A percentile compares a stretch with the other conserved stretches of the same genome.
phyloP scores from a whole-genome alignment of 257 asterid genomes.

The Solanum sejunctum region DNA sequence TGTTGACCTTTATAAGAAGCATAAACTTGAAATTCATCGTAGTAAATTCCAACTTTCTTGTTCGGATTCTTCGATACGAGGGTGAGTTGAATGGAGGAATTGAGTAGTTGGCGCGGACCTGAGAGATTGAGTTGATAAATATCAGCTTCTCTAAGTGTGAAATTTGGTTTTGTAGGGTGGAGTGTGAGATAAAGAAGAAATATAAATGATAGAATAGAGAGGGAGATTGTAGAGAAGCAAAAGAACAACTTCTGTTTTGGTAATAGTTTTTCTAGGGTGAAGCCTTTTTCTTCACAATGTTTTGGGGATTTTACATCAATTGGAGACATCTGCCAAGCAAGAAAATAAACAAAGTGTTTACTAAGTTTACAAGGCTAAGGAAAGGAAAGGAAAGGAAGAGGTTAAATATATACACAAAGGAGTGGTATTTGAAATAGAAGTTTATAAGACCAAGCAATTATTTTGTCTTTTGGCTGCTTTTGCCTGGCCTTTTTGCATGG shows the following conservation, averaged over 20 bases:
- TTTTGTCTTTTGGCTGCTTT: slow-evolving; percentile 26
- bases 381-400: slow-evolving; percentile 11
- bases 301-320: slow-evolving; percentile 59
- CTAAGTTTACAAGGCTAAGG: slow-evolving; percentile 12
- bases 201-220: slow-evolving; percentile 52
- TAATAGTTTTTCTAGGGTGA: slow-evolving; percentile 4
- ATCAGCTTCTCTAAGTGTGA: slow-evolving; percentile 51
- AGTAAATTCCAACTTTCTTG: slow-evolving; percentile 68
- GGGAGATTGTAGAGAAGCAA: slow-evolving; percentile 40
- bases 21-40: slow-evolving; percentile 44
- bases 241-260: slow-evolving; percentile 42
- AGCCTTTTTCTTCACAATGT: slow-evolving; percentile 59
- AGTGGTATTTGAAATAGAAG: neutral
- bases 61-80: slow-evolving; percentile 62
- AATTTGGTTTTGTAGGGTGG: slow-evolving; percentile 68
- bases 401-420: slow-evolving; percentile 10
- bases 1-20: slow-evolving; percentile 71
- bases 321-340: slow-evolving; percentile 50
- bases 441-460: slow-evolving; percentile 19
- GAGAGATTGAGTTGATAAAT: slow-evolving; percentile 66
- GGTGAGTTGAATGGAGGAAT: slow-evolving; percentile 66
- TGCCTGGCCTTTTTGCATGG: slow-evolving; percentile 16
- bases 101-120: slow-evolving; percentile 38
- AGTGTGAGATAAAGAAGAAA: slow-evolving; percentile 64
- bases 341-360: neutral